phyloP scores from a whole-genome alignment of 345 rosid species.

The Lepidium sativum region DNA sequence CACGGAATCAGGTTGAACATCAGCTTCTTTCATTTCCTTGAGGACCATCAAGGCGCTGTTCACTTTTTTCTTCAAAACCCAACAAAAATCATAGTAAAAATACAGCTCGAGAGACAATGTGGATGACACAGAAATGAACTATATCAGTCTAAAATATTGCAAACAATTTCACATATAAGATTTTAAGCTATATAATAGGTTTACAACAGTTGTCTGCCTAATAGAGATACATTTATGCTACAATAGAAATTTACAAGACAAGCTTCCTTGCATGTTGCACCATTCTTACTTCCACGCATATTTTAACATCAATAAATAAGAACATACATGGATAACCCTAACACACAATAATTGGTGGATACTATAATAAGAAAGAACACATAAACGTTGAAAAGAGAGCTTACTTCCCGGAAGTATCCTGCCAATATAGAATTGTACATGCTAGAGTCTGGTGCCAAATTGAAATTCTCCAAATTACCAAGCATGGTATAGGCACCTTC shows the following conservation, averaged over 20 bases:
- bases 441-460: conserved; percentile 43
- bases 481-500: conserved; percentile 70
- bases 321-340: background rate
- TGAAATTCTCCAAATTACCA: conserved; percentile 48
- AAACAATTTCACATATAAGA: conserved; percentile 7
- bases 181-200: background rate
- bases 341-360: background rate
- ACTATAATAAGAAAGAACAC: background rate
- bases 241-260: background rate
- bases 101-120: background rate
- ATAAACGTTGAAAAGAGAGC: background rate
- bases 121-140: background rate
- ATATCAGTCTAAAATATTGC: background rate
- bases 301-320: background rate
- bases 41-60: conserved; percentile 46
- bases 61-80: conserved; percentile 49
- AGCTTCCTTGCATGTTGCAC: background rate
- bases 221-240: background rate
- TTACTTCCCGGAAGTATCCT: conserved; percentile 77
- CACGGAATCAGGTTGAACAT: conserved; percentile 55
- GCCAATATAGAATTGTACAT: conserved; percentile 76
- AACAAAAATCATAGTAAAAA: background rate
- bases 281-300: background rate
- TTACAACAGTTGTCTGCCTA: background rate
- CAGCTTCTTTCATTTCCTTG: conserved; percentile 57